phyloP scores from a whole-genome alignment of 768 basidiomycete genomes.

The Trametopsis cervina region DNA sequence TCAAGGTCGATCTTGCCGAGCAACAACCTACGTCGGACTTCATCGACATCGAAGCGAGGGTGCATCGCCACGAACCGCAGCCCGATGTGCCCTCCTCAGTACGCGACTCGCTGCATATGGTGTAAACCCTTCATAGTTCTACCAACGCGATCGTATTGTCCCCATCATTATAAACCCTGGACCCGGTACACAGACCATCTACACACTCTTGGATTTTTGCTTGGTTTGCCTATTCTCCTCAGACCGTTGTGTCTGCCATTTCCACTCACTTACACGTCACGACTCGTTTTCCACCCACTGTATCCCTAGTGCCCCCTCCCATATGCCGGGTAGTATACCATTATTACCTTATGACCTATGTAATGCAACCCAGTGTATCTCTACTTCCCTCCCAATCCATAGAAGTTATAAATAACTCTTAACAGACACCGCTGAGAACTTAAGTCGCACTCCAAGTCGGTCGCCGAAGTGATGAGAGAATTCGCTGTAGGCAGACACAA shows the following conservation, averaged over 20 bases:
- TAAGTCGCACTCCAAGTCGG: too few species aligned
- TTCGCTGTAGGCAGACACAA: too few species aligned
- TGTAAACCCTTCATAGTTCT: background rate
- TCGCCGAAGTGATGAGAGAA: too few species aligned
- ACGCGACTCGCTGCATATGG: constrained; percentile 5
- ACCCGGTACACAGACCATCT: too few species aligned
- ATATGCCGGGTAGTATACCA: constrained; percentile 3
- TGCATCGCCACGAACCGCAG: background rate
- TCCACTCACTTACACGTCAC: too few species aligned
- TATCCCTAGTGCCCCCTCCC: constrained; percentile 9
- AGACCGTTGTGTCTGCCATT: too few species aligned
- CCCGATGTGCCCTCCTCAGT: constrained; percentile 5
- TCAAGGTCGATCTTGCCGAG: background rate
- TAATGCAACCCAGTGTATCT: constrained; percentile 2
- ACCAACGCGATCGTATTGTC: background rate
- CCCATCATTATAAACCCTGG: too few species aligned
- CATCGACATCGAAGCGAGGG: background rate
- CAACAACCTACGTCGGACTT: constrained; percentile 5
- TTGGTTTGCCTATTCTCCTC: constrained; percentile 2
- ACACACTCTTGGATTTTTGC: constrained; percentile 1
- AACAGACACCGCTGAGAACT: background rate
- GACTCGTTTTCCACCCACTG: constrained; percentile 4
- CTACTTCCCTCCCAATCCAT: too few species aligned
- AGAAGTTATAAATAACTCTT: background rate
- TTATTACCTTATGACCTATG: constrained; percentile 1